Percentiles rank a stretch among this genome's conserved stretches.
Evolutionary conservation across 768 basidiomycete species (phyloP).

Genomic region (Leccinum incarnatum): DNA sequence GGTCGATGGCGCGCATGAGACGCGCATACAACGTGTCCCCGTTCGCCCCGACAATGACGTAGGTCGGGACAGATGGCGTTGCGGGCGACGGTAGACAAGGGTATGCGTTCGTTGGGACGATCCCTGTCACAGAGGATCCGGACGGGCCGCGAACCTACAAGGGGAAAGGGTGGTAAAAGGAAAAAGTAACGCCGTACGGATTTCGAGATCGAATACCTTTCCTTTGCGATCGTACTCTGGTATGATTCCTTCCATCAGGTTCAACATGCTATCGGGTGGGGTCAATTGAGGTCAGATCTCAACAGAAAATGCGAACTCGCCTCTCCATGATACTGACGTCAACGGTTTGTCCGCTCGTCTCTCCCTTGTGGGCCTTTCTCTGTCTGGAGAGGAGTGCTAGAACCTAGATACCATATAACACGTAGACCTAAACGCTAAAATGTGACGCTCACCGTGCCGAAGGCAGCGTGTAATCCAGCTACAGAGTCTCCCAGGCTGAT

Average conservation of each 20-base stretch:
- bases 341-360: constrained; percentile 48
- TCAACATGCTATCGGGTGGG: constrained; percentile 55
- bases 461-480: constrained; percentile 69
- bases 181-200: background rate
- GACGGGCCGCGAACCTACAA: constrained; percentile 64
- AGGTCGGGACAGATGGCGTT: constrained; percentile 43
- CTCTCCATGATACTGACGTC: constrained; percentile 77
- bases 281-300: background rate
- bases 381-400: constrained; percentile 56
- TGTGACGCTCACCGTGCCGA: constrained; percentile 55
- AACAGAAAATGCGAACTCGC: constrained; percentile 25
- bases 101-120: constrained; percentile 74
- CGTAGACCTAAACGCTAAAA: background rate
- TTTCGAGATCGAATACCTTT: constrained; percentile 41
- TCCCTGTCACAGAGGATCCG: constrained; percentile 71
- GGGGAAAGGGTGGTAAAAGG: background rate
- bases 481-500: constrained; percentile 73
- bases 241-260: constrained; percentile 74
- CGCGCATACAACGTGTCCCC: constrained; percentile 68
- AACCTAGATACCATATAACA: constrained; percentile 37
- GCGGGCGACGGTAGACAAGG: constrained; percentile 53
- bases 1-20: constrained; percentile 59
- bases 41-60: constrained; percentile 71
- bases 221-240: constrained; percentile 73
- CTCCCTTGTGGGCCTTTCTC: constrained; percentile 29